Evolutionary conservation across 352 stramenopile species (phyloP).

Genomic region (Phytophthora parvispora): DNA sequence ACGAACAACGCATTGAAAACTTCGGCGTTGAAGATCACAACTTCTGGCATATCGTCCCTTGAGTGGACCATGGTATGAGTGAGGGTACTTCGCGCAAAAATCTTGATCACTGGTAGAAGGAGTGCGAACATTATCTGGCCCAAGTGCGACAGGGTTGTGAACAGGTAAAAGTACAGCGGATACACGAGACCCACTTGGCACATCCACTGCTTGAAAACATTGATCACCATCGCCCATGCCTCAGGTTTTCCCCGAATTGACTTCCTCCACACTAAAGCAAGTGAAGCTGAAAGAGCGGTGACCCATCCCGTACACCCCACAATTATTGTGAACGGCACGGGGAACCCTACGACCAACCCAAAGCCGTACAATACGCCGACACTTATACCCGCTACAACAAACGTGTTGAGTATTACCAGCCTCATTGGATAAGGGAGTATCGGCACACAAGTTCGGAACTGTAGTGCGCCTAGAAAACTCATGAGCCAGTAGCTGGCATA

Average conservation of each 20-base stretch:
- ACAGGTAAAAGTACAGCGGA: neutral
- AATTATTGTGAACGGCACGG: neutral
- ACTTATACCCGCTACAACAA: neutral
- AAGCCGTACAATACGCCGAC: neutral
- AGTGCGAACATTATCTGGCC: neutral
- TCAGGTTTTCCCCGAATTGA: neutral
- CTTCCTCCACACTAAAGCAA: neutral
- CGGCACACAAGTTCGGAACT: neutral
- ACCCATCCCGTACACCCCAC: neutral
- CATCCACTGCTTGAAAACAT: slow-evolving; percentile 1
- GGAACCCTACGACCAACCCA: neutral
- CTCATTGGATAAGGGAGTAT: neutral
- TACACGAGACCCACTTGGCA: neutral
- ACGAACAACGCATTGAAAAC: slow-evolving; percentile 34
- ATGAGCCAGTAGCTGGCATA: neutral
- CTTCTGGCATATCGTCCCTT: neutral
- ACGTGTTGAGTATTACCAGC: neutral
- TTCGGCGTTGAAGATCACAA: slow-evolving; percentile 29
- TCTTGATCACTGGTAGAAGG: neutral
- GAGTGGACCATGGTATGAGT: neutral
- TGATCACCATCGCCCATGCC: neutral
- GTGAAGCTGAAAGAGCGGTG: neutral
- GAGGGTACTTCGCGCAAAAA: neutral
- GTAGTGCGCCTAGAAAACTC: neutral
- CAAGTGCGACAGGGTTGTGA: neutral